Evolutionary conservation across 805 yeast genomes (phyloP), one percentile per base, ranked within the genome.

Genomic region (Peterozyma toletana): DNA sequence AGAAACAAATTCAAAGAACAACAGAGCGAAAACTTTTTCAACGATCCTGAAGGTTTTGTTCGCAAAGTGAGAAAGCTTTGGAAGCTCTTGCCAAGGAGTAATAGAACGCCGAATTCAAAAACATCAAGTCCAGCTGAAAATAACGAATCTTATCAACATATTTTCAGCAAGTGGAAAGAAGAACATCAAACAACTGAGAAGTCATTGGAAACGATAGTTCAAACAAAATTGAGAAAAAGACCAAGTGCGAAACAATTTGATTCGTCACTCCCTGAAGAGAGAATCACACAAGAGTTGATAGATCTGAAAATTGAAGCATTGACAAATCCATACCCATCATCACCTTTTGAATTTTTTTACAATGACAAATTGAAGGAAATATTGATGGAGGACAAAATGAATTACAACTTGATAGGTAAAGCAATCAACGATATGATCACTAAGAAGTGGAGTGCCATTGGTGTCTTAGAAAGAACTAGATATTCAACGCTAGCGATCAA

Each of bases 291-390:
- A 16, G 41, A 37, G 6, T 29, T 44, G 33, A 34, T 44, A n/a
- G 37, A 40, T 9, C 35, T 29, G n/a, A 44, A 44, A 14, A 34
- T 44, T 10, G 5, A 5, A 11, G 16, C 11, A 6, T 29, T 40
- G 21, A 33, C 36, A 11, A 36, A 11, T 9, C 11, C 30, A 2
- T 14, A 27, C 4, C 39, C 47, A n/a, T 37, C 47, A 10, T 40
- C 47, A 9, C 47, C 47, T 5, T 44, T 44, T 40, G 47, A 44
- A 3, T 33, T 40, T 34, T 44, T 44, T 31, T 44, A 37, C 30
- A 44, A 44, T 30, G 47, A 44, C 27, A 37, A 44, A 29, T 30
- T 44, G 29, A 40, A 29, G 14, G 33, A 37, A 9, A 33, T 44
- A 10, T 29, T 44, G 33, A 31, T 14, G 5, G 15, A 27, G 5